Conservation (phyloP, 2,329 filamentous ascomycete genomes). For the Nigrospora oryzae region DNA sequence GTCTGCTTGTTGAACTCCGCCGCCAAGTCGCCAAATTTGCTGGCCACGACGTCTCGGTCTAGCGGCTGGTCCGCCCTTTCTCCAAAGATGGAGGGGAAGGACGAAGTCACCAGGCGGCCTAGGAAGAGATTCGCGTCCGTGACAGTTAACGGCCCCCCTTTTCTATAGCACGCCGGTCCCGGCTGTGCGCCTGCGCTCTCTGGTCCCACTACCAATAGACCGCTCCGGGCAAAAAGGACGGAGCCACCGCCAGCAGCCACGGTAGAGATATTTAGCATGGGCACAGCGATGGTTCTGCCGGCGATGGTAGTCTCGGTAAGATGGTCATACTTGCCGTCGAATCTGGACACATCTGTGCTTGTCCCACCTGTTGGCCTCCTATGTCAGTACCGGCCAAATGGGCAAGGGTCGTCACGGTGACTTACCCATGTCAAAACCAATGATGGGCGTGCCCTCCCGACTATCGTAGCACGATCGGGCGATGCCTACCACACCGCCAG, state of each 20-base stretch:
- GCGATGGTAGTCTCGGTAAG: slow-evolving; percentile 69
- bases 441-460: slow-evolving; percentile 1
- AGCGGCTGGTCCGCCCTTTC: slow-evolving; percentile 52
- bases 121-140: slow-evolving; percentile 66
- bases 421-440: slow-evolving; percentile 63
- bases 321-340: slow-evolving; percentile 36
- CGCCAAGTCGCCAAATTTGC: slow-evolving; percentile 31
- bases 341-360: slow-evolving; percentile 65
- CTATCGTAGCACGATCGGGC: slow-evolving; percentile 4
- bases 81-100: slow-evolving; percentile 66
- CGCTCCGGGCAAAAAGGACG: slow-evolving; percentile 58
- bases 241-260: slow-evolving; percentile 46
- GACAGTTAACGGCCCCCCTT: slow-evolving; percentile 61
- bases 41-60: slow-evolving; percentile 27
- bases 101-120: slow-evolving; percentile 50
- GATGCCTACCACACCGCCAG: slow-evolving; percentile 4
- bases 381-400: no score
- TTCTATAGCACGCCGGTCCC: slow-evolving; percentile 69
- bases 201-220: slow-evolving; percentile 58
- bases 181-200: slow-evolving; percentile 51
- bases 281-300: slow-evolving; percentile 54
- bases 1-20: slow-evolving; percentile 26
- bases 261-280: slow-evolving; percentile 67
- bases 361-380: slow-evolving; percentile 37
- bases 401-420: not conserved